Evolutionary conservation across 176 grass and related monocot genomes (phyloP).

Genomic region (Oryza officinalis): DNA sequence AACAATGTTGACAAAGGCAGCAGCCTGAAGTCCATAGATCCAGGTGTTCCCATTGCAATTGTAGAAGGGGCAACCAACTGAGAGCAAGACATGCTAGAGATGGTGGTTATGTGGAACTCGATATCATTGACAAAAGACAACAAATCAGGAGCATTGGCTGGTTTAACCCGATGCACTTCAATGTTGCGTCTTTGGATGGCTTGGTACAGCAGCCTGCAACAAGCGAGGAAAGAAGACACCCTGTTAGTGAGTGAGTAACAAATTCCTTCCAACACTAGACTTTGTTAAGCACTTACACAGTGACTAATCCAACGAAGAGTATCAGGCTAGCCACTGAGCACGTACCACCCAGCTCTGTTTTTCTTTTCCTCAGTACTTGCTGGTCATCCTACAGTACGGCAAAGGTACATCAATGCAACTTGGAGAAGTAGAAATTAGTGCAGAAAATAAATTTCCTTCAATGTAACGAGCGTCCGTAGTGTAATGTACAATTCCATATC

Average conservation of each 20-base stretch:
- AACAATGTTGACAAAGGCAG: constrained; percentile 60
- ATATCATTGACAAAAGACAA: constrained; percentile 80
- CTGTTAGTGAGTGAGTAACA: neutral
- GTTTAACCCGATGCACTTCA: constrained; percentile 79
- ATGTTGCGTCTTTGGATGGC: constrained; percentile 64
- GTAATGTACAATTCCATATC: neutral
- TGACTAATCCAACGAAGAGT: constrained; percentile 77
- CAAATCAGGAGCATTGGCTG: constrained; percentile 87
- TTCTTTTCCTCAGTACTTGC: constrained; percentile 72
- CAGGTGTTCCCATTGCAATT: constrained; percentile 69
- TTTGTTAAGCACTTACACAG: constrained; percentile 57
- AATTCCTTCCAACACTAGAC: neutral
- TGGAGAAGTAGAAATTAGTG: neutral
- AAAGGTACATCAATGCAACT: constrained; percentile 27
- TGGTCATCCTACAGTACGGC: constrained; percentile 68
- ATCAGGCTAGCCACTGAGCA: constrained; percentile 75
- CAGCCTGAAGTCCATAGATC: constrained; percentile 79
- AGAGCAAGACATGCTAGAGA: constrained; percentile 87
- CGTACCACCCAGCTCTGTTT: constrained; percentile 88
- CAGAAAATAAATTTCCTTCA: neutral
- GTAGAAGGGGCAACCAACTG: constrained; percentile 49
- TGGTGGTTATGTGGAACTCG: constrained; percentile 83
- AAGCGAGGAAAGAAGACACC: constrained; percentile 2
- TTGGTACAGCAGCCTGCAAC: constrained; percentile 78
- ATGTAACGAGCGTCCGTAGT: neutral